These are phyloP conservation scores for Rhizopogon sp. DNA, from an alignment of 768 basidiomycete species.

Conservation along the genomic window DNA sequence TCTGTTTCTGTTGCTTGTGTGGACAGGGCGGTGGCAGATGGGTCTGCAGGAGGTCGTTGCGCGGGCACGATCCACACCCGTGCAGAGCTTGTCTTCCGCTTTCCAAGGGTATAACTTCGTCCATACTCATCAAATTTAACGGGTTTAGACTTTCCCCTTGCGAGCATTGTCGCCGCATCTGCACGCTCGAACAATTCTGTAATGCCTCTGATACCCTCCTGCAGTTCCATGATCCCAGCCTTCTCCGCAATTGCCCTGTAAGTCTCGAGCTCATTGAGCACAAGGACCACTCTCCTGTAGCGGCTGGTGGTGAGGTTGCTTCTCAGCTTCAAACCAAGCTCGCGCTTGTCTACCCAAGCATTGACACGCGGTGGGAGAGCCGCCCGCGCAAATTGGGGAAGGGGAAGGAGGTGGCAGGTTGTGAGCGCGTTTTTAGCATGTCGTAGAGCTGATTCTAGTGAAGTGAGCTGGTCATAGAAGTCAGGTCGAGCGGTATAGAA, in stretches of 20 bases:
- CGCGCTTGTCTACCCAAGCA: constrained; percentile 64
- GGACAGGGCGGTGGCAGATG: background rate
- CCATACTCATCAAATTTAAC: constrained; percentile 68
- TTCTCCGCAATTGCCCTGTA: constrained; percentile 54
- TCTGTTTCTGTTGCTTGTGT: constrained; percentile 7
- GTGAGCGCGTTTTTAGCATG: constrained; percentile 57
- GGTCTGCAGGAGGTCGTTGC: constrained; percentile 12
- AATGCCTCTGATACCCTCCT: constrained; percentile 42
- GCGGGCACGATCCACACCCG: constrained; percentile 90
- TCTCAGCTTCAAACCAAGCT: constrained; percentile 53
- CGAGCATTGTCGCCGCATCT: constrained; percentile 24
- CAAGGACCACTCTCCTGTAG: constrained; percentile 56
- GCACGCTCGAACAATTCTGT: constrained; percentile 61
- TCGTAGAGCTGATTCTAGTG: constrained; percentile 60
- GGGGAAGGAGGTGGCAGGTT: constrained; percentile 65
- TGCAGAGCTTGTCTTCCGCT: constrained; percentile 85
- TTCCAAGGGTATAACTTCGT: constrained; percentile 82
- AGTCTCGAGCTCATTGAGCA: constrained; percentile 65
- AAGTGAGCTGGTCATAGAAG: constrained; percentile 68
- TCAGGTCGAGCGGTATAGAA: constrained; percentile 80
- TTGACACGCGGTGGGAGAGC: constrained; percentile 53
- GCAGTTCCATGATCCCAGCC: constrained; percentile 56
- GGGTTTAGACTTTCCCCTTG: constrained; percentile 41
- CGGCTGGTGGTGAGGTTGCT: constrained; percentile 62
- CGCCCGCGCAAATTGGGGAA: constrained; percentile 64